Evolutionary conservation across 495 filamentous ascomycete species (phyloP), one percentile per base, ranked within the genome.

Genomic region (Hypoxylon crocopeplum): DNA sequence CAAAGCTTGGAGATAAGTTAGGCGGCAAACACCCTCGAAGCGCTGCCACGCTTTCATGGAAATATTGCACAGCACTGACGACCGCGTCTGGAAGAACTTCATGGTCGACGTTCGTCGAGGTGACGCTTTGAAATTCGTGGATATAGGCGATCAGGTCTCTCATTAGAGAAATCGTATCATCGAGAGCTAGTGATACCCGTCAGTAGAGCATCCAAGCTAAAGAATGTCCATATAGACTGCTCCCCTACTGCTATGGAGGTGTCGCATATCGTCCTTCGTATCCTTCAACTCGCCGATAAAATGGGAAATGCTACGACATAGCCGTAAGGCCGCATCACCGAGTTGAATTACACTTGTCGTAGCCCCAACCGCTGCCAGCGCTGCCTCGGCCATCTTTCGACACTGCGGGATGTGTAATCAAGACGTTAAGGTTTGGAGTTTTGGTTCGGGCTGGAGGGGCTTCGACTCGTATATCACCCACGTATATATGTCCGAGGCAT

Each of bases 281-380:
- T 50, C 34, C 10, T 40, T 40, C 24, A 50, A 30, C 16, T 40
- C 48, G 15, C 36, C 24, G 12, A 50, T 40, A 7, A 50, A 50
- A 1, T 11, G 6, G 10, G 48, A 30, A 8, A 50, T 50, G 6
- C 15, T 50, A 5, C 48, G 48, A 30, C 48, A 50, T 40, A 50
- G 11, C 15, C 22, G 15, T 11, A 50, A 21, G 33, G 48, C 48
- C n/a, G 5, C 36, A 8, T 50, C 48, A 1, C 48, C 34, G 11
- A 40, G 22, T 5, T 86, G 37, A 83, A 67, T 2, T 70, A 77
- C 7, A 72, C 71, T 42, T 78, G 68, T 1, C 73, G 70, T 1
- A 71, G 56, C 5, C 58, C 67, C 42, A 52, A 53, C 20, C 5
- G 48, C 24, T 68, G 68, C 60, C 39, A 69, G 7, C 15, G 36